A percentile compares a stretch with the other conserved stretches of the same genome.
Evolutionary conservation across 2,329 filamentous ascomycete genomes (phyloP).

Genomic region (Neocatenulostroma microsporum): DNA sequence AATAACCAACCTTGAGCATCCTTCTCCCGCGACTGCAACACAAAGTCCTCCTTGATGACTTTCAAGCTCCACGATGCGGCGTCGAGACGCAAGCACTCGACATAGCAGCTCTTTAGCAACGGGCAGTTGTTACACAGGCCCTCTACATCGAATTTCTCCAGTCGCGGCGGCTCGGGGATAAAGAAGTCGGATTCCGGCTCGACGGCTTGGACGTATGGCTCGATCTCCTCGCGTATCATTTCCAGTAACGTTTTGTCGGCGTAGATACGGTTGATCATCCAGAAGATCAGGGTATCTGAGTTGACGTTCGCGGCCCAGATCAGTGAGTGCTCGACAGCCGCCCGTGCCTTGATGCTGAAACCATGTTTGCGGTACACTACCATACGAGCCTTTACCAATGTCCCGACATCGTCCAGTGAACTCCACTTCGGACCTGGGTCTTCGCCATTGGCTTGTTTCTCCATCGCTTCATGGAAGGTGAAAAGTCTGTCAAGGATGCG

Average conservation of each 20-base stretch:
- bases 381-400: slow-evolving; percentile 26
- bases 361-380: slow-evolving; percentile 26
- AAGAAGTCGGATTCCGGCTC: slow-evolving; percentile 26
- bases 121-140: slow-evolving; percentile 28
- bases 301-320: slow-evolving; percentile 51
- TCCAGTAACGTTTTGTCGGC: slow-evolving; percentile 24
- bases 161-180: slow-evolving; percentile 26
- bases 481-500: slow-evolving; percentile 20
- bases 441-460: slow-evolving; percentile 24
- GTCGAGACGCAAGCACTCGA: slow-evolving; percentile 31
- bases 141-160: slow-evolving; percentile 28
- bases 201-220: slow-evolving; percentile 22
- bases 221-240: slow-evolving; percentile 29
- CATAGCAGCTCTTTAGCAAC: slow-evolving; percentile 32
- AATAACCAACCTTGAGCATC: slow-evolving; percentile 26
- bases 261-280: slow-evolving; percentile 32
- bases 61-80: slow-evolving; percentile 30
- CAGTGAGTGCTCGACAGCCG: slow-evolving; percentile 39
- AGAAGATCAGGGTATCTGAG: slow-evolving; percentile 40
- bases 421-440: slow-evolving; percentile 27
- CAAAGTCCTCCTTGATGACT: slow-evolving; percentile 28
- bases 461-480: slow-evolving; percentile 26
- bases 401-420: slow-evolving; percentile 29
- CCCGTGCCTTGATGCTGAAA: slow-evolving; percentile 26
- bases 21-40: slow-evolving; percentile 29